A percentile compares a stretch with the other conserved stretches of the same genome.
Evolutionary conservation across 1,284 basidiomycete genomes (phyloP).

Genomic region (Pseudomicrostroma phylloplanum): DNA sequence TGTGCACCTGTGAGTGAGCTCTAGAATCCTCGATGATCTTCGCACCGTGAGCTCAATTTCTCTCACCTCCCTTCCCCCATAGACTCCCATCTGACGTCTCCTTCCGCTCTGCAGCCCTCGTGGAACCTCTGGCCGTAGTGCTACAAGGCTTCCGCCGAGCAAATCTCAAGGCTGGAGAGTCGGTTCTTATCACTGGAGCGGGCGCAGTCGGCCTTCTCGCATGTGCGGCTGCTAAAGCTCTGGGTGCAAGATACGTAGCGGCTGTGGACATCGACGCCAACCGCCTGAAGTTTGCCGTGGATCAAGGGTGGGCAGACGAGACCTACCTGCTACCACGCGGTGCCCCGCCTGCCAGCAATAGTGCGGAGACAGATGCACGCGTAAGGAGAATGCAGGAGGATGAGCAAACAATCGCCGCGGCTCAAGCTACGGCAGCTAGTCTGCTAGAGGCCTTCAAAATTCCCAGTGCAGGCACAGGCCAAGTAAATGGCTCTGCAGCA

Average conservation of each 20-base stretch:
- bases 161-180: conserved; percentile 59
- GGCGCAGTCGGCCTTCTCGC: conserved; percentile 87
- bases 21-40: conserved; percentile 22
- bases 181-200: conserved; percentile 79
- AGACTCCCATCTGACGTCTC: conserved; percentile 72
- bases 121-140: conserved; percentile 84
- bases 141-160: conserved; percentile 74
- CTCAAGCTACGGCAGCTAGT: conserved; percentile 53
- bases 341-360: conserved; percentile 56
- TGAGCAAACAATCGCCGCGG: conserved; percentile 53
- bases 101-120: conserved; percentile 73
- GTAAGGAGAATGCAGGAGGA: conserved; percentile 60
- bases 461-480: background rate
- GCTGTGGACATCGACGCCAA: conserved; percentile 33
- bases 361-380: conserved; percentile 49
- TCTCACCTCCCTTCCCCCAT: conserved; percentile 11
- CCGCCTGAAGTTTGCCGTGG: conserved; percentile 25
- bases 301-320: conserved; percentile 64
- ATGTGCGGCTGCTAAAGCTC: conserved; percentile 53
- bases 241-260: conserved; percentile 36
- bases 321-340: conserved; percentile 62
- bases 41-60: conserved; percentile 4
- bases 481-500: background rate
- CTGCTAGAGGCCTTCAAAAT: conserved; percentile 19
- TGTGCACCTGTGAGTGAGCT: conserved; percentile 67